Evolutionary conservation across 495 filamentous ascomycete genomes (phyloP).

Genomic region (Cercophora scortea): DNA sequence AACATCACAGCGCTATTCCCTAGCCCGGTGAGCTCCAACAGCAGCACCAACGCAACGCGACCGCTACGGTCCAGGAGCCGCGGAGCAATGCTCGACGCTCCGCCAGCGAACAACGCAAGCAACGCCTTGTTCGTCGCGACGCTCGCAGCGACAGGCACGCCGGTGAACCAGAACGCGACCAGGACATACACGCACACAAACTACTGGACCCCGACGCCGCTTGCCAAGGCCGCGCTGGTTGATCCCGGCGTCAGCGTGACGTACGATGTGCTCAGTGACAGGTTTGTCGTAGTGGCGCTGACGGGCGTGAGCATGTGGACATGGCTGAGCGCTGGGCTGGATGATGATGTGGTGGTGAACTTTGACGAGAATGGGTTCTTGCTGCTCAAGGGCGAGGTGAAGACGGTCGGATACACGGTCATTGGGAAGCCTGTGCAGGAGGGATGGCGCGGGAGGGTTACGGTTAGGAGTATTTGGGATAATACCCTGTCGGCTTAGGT

Average conservation of each 20-base stretch:
- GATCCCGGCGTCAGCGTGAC: slow-evolving; percentile 47
- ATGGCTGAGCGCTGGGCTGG: slow-evolving; percentile 50
- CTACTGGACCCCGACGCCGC: slow-evolving; percentile 45
- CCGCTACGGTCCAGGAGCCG: too few species aligned
- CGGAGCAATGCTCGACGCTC: too few species aligned
- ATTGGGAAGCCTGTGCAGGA: slow-evolving; percentile 39
- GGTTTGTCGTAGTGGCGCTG: slow-evolving; percentile 51
- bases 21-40: background rate
- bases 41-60: slow-evolving; percentile 21
- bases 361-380: slow-evolving; percentile 58
- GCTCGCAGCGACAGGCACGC: slow-evolving; percentile 42
- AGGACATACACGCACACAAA: slow-evolving; percentile 49
- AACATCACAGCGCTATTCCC: slow-evolving; percentile 22
- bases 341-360: slow-evolving; percentile 43
- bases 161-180: slow-evolving; percentile 43
- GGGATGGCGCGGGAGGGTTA: slow-evolving; percentile 47
- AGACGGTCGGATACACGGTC: slow-evolving; percentile 39
- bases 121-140: slow-evolving; percentile 50
- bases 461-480: slow-evolving; percentile 58
- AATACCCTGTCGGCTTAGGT: slow-evolving; percentile 31
- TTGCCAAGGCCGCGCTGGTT: slow-evolving; percentile 44
- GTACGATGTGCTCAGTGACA: slow-evolving; percentile 25
- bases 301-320: slow-evolving; percentile 56
- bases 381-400: slow-evolving; percentile 43
- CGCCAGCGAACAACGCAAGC: slow-evolving; percentile 22